Evolutionary conservation across 1,284 basidiomycete species (phyloP).

Genomic region (Ganoderma lingzhi): DNA sequence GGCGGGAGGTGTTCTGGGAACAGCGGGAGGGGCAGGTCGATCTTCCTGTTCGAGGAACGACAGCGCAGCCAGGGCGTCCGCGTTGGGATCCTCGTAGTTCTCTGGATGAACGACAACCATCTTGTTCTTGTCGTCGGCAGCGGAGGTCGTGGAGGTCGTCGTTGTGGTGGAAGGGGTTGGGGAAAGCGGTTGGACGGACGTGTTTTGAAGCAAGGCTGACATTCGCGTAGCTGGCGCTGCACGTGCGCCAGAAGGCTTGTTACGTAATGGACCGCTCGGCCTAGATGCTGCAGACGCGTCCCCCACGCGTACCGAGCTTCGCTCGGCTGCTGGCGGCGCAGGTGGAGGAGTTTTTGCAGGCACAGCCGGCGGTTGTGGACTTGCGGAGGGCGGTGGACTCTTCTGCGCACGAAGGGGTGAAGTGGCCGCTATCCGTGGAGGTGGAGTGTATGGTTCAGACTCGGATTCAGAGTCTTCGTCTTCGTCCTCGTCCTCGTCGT

Average conservation of each 20-base stretch:
- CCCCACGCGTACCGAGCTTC: slow-evolving; percentile 10
- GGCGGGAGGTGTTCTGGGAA: slow-evolving; percentile 33
- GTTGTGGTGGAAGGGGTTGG: slow-evolving; percentile 30
- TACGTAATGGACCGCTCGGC: slow-evolving; percentile 37
- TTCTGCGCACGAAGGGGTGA: slow-evolving; percentile 36
- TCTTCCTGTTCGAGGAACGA: slow-evolving; percentile 73
- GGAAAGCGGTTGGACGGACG: slow-evolving; percentile 27
- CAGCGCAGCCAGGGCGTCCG: slow-evolving; percentile 80
- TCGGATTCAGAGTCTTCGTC: slow-evolving; percentile 34
- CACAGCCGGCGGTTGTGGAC: slow-evolving; percentile 27
- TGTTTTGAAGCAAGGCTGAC: slow-evolving; percentile 35
- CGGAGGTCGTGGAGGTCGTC: slow-evolving; percentile 24
- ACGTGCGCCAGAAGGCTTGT: slow-evolving; percentile 83
- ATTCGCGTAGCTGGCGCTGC: slow-evolving; percentile 58
- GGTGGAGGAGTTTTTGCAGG: slow-evolving; percentile 25
- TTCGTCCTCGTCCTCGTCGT: slow-evolving; percentile 37
- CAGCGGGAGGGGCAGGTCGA: slow-evolving; percentile 34
- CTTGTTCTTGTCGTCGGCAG: slow-evolving; percentile 28
- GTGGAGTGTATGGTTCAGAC: slow-evolving; percentile 37
- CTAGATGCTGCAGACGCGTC: slow-evolving; percentile 31
- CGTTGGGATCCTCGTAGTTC: slow-evolving; percentile 56
- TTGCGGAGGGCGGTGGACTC: slow-evolving; percentile 27
- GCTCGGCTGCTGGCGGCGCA: slow-evolving; percentile 13
- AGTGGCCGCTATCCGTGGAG: slow-evolving; percentile 26
- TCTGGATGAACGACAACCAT: slow-evolving; percentile 26